phyloP scores from a whole-genome alignment of 2,329 filamentous ascomycete genomes.

The Pyrenochaeta sp. region DNA sequence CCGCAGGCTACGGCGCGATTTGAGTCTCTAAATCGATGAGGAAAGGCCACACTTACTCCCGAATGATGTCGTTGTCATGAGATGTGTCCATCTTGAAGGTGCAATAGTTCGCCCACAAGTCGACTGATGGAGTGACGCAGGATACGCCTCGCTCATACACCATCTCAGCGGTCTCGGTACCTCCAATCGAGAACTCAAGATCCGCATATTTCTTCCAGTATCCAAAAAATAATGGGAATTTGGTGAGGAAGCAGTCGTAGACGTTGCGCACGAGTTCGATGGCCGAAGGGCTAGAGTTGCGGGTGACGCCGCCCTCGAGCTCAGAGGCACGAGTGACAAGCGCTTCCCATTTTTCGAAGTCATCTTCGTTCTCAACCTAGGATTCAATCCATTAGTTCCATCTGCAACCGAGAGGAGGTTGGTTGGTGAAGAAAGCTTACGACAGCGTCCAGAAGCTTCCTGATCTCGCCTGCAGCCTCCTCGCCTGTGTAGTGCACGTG shows the following conservation, averaged over 20 bases:
- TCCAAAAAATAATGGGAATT: constrained; percentile 94
- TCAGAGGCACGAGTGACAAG: constrained; percentile 82
- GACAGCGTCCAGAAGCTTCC: constrained; percentile 78
- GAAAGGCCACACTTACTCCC: constrained; percentile 87
- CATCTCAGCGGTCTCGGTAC: constrained; percentile 97
- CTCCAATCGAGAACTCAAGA: constrained; percentile 94
- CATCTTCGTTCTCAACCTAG: constrained; percentile 77
- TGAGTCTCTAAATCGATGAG: constrained; percentile 37
- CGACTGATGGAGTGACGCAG: constrained; percentile 91
- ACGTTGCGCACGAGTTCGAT: constrained; percentile 86
- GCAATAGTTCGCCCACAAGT: constrained; percentile 97
- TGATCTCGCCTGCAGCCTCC: constrained; percentile 66
- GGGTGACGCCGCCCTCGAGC: constrained; percentile 91
- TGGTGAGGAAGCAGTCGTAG: constrained; percentile 91
- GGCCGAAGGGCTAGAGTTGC: constrained; percentile 94
- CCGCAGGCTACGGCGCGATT: constrained; percentile 37
- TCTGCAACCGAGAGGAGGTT: neutral
- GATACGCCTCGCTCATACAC: constrained; percentile 96
- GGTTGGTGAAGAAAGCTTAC: constrained; percentile 62
- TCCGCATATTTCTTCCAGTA: constrained; percentile 99
- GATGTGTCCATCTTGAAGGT: constrained; percentile 97
- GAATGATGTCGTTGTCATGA: constrained; percentile 91
- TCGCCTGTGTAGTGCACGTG: constrained; percentile 45
- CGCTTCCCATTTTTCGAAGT: constrained; percentile 95
- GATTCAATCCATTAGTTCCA: constrained; percentile 21